Conservation (phyloP, 2,329 filamentous ascomycete genomes). For the Sclerotinia nivalis region DNA sequence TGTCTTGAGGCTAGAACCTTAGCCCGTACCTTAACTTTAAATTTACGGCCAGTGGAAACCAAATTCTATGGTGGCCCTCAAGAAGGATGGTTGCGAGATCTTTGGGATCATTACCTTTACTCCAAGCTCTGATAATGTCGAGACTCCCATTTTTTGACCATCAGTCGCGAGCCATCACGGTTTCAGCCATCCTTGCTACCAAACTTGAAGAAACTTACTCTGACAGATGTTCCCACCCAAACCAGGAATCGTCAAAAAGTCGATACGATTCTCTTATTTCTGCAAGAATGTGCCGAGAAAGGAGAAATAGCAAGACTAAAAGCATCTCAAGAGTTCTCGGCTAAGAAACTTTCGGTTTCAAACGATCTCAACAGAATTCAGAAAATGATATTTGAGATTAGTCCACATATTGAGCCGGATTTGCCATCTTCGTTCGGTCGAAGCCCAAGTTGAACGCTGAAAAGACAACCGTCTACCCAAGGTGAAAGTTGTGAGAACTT, state of each 20-base stretch:
- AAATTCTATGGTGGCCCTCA: conserved; percentile 32
- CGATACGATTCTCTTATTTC: too few relatives aligned
- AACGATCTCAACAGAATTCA: not conserved
- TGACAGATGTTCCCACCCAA: too few relatives aligned
- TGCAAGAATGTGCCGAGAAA: too few relatives aligned
- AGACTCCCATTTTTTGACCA: conserved; percentile 33
- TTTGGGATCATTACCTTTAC: conserved; percentile 29
- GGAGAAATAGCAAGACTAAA: conserved; percentile 29
- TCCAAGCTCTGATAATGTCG: conserved; percentile 32
- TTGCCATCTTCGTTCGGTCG: not conserved
- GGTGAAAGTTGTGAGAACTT: conserved; percentile 31
- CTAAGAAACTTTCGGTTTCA: not conserved
- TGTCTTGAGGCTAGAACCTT: conserved; percentile 28
- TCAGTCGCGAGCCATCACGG: too few relatives aligned
- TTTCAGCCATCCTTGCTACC: too few relatives aligned
- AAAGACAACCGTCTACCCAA: conserved; percentile 24
- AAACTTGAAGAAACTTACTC: too few relatives aligned
- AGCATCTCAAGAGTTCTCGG: not conserved
- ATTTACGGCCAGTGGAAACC: conserved; percentile 31
- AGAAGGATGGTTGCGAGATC: conserved; percentile 32
- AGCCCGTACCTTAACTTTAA: conserved; percentile 28
- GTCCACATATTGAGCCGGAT: not conserved
- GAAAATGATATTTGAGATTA: not conserved
- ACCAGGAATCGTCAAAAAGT: too few relatives aligned
- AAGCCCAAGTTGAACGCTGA: not conserved